A percentile compares a stretch with the other conserved stretches of the same genome.
These are phyloP conservation scores for Apophysomyces trapeziformis DNA, from an alignment of 371 early-diverging fungal genomes.

Conservation along the genomic window DNA sequence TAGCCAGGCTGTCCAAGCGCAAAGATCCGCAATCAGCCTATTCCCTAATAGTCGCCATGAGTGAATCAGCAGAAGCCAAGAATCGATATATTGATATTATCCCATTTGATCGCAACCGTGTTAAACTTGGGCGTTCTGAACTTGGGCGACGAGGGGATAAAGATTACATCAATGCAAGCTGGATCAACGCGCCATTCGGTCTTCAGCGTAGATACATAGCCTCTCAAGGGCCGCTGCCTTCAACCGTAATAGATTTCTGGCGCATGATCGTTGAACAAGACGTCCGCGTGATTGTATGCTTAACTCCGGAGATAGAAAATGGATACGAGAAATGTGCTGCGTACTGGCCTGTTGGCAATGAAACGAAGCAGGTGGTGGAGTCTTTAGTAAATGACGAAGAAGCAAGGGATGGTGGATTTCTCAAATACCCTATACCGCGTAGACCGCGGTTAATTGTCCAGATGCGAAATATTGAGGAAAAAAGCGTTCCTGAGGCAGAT, in stretches of 20 bases:
- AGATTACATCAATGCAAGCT: slow-evolving; percentile 88
- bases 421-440: not conserved
- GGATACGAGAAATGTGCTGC: slow-evolving; percentile 72
- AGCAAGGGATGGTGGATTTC: slow-evolving; percentile 10
- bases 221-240: slow-evolving; percentile 87
- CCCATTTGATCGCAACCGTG: slow-evolving; percentile 63
- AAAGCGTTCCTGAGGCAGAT: slow-evolving; percentile 20
- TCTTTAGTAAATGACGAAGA: slow-evolving; percentile 1
- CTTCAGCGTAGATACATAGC: slow-evolving; percentile 72
- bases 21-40: slow-evolving; percentile 10
- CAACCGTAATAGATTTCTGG: slow-evolving; percentile 90
- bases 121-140: slow-evolving; percentile 32
- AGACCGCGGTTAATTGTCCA: not conserved
- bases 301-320: slow-evolving; percentile 79
- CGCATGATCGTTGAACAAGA: slow-evolving; percentile 83
- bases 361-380: slow-evolving; percentile 12
- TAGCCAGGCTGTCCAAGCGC: slow-evolving; percentile 9
- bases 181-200: slow-evolving; percentile 50
- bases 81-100: slow-evolving; percentile 61
- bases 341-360: slow-evolving; percentile 71
- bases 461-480: slow-evolving; percentile 16
- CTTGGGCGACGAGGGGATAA: slow-evolving; percentile 20
- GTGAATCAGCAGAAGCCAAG: slow-evolving; percentile 16
- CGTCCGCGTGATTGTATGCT: slow-evolving; percentile 79
- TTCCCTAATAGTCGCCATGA: slow-evolving; percentile 14